phyloP scores from a whole-genome alignment of 208 protist genomes.

The Leishmania amazonensis region DNA sequence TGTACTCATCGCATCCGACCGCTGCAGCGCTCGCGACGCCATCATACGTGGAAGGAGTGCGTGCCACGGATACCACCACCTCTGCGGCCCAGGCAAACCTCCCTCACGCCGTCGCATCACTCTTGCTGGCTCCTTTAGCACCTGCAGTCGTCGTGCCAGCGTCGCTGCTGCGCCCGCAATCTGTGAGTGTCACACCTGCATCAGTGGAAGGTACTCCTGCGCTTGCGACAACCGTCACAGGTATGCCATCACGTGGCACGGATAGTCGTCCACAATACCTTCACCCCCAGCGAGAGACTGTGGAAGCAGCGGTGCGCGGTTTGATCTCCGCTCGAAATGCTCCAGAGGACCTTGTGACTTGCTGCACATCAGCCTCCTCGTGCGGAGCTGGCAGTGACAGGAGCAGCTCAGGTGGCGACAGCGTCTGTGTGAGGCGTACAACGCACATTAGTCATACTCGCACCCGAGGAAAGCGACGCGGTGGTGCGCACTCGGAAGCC shows the following conservation, averaged over 20 bases:
- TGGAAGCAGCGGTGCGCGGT: background rate
- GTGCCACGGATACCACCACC: background rate
- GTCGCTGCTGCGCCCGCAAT: background rate
- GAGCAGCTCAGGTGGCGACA: background rate
- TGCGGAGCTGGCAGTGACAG: background rate
- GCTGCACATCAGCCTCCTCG: background rate
- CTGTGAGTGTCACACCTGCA: background rate
- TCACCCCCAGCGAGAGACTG: background rate
- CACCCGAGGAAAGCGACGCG: background rate
- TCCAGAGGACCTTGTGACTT: background rate
- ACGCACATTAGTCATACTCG: background rate
- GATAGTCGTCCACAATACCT: background rate
- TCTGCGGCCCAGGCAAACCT: too few species aligned
- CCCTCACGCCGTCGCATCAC: background rate
- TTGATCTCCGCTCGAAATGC: constrained; percentile 2
- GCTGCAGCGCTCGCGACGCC: background rate
- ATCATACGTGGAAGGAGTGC: background rate
- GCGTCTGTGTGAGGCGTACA: constrained; percentile 8
- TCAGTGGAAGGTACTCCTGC: background rate
- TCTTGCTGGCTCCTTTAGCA: background rate
- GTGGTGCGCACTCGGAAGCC: background rate
- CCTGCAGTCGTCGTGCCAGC: background rate
- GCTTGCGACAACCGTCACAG: background rate
- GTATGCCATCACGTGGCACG: background rate
- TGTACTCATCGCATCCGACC: background rate